A percentile compares a stretch with the other conserved stretches of the same genome.
Conservation (phyloP, 148 eudicot genomes). For the Limonium bicolor region DNA sequence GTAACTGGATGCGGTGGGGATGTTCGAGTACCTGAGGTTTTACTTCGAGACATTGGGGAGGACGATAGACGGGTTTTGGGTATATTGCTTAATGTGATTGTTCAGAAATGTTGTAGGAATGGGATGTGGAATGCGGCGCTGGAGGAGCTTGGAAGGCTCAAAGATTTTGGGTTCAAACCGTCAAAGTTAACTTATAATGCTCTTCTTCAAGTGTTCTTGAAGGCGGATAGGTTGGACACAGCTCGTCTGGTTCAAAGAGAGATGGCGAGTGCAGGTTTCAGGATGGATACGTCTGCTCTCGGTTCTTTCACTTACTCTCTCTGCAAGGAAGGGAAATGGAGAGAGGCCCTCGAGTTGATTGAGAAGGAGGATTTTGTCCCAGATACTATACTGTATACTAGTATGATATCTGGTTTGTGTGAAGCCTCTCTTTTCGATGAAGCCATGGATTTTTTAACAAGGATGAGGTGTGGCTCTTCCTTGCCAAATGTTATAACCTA, state of each 20-base stretch:
- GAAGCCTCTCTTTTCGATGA: conserved; percentile 90
- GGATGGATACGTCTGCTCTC: conserved; percentile 38
- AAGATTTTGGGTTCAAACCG: conserved; percentile 76
- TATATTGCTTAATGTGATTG: conserved; percentile 50
- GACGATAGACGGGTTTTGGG: conserved; percentile 61
- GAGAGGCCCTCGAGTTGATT: conserved; percentile 64
- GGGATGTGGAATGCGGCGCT: conserved; percentile 83
- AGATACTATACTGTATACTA: conserved; percentile 61
- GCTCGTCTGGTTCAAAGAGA: conserved; percentile 56
- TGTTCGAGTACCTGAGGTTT: conserved; percentile 24
- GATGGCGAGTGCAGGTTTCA: conserved; percentile 40
- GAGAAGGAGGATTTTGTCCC: conserved; percentile 66
- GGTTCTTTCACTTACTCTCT: conserved; percentile 37
- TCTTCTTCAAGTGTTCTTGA: conserved; percentile 50
- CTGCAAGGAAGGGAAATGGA: conserved; percentile 69
- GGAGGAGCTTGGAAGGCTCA: conserved; percentile 88
- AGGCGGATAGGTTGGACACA: conserved; percentile 47
- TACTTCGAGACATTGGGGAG: conserved; percentile 36
- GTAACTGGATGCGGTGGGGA: conserved; percentile 25
- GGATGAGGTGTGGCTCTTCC: conserved; percentile 61
- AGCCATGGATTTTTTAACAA: conserved; percentile 73
- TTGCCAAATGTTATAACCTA: conserved; percentile 76
- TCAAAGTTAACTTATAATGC: conserved; percentile 54
- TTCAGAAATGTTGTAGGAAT: conserved; percentile 44
- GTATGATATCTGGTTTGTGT: conserved; percentile 88